Conservation (phyloP, 352 stramenopile species). For the Phytophthora ramorum region DNA sequence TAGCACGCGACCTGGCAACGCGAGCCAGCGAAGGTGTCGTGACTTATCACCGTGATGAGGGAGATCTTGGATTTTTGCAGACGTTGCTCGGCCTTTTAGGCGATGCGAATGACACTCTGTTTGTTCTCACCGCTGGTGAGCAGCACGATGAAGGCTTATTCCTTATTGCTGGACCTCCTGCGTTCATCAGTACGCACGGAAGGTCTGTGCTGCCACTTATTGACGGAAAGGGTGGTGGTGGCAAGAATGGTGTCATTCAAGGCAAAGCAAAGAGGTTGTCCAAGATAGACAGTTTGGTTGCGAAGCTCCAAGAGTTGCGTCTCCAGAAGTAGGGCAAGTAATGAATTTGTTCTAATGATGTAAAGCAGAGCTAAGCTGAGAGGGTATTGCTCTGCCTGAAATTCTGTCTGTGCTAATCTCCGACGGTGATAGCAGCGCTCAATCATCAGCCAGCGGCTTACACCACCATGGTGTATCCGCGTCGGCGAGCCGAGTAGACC, state of each 20-base stretch:
- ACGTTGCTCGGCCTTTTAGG: constrained; percentile 56
- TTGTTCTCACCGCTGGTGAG: constrained; percentile 64
- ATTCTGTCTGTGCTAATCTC: constrained; percentile 14
- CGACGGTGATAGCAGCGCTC: background rate
- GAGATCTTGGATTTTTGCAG: constrained; percentile 76
- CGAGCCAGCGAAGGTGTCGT: constrained; percentile 41
- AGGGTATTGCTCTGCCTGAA: background rate
- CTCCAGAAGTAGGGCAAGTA: constrained; percentile 33
- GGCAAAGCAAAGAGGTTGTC: constrained; percentile 73
- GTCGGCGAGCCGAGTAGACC: constrained; percentile 54
- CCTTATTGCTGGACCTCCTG: constrained; percentile 62
- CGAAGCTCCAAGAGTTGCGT: constrained; percentile 52
- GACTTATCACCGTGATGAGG: constrained; percentile 67
- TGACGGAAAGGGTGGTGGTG: constrained; percentile 76
- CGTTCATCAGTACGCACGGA: constrained; percentile 64
- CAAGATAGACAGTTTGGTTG: constrained; percentile 54
- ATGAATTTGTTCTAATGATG: constrained; percentile 23
- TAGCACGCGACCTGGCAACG: constrained; percentile 54
- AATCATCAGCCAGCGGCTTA: constrained; percentile 13
- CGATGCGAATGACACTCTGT: constrained; percentile 43
- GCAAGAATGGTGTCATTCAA: constrained; percentile 80
- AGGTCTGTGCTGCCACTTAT: constrained; percentile 65
- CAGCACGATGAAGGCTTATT: constrained; percentile 65
- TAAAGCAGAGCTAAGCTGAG: constrained; percentile 3
- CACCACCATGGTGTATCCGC: constrained; percentile 54